phyloP scores from a whole-genome alignment of 2,329 filamentous ascomycete genomes.

The Pseudogymnoascus sp. region DNA sequence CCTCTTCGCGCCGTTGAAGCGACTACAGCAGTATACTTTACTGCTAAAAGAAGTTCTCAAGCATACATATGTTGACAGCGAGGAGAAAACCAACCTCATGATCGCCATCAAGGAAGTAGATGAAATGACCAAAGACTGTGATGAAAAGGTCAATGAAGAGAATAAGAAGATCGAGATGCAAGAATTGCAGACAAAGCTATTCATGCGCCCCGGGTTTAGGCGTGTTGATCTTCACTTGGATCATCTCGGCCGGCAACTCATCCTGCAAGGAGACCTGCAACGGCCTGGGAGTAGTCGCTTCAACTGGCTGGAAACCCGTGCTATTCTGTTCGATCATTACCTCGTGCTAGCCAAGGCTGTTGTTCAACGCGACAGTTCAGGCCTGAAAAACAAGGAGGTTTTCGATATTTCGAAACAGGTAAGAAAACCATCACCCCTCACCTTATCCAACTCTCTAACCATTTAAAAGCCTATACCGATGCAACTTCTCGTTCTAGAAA shows the following conservation, averaged over 20 bases:
- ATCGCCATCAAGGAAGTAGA: constrained; percentile 90
- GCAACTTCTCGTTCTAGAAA: constrained; percentile 89
- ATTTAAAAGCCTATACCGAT: constrained; percentile 75
- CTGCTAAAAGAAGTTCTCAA: constrained; percentile 77
- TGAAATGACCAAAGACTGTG: constrained; percentile 67
- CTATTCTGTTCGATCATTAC: constrained; percentile 93
- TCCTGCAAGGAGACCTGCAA: constrained; percentile 83
- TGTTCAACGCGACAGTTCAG: constrained; percentile 59
- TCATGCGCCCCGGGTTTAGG: constrained; percentile 81
- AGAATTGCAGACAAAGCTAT: constrained; percentile 76
- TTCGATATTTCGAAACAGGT: constrained; percentile 93
- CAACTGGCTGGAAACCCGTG: constrained; percentile 89
- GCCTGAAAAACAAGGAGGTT: constrained; percentile 66
- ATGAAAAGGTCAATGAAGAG: constrained; percentile 87
- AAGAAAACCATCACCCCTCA: constrained; percentile 29
- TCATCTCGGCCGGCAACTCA: constrained; percentile 85
- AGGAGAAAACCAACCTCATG: constrained; percentile 79
- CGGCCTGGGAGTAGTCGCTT: constrained; percentile 84
- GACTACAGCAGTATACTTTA: constrained; percentile 83
- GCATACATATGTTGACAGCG: constrained; percentile 74
- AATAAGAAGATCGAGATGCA: constrained; percentile 83
- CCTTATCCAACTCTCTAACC: constrained; percentile 2
- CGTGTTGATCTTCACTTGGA: constrained; percentile 83
- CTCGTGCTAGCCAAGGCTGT: constrained; percentile 82
- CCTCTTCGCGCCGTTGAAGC: constrained; percentile 85